phyloP scores from a whole-genome alignment of 179 eudicot genomes.

The Beta corolliflora region DNA sequence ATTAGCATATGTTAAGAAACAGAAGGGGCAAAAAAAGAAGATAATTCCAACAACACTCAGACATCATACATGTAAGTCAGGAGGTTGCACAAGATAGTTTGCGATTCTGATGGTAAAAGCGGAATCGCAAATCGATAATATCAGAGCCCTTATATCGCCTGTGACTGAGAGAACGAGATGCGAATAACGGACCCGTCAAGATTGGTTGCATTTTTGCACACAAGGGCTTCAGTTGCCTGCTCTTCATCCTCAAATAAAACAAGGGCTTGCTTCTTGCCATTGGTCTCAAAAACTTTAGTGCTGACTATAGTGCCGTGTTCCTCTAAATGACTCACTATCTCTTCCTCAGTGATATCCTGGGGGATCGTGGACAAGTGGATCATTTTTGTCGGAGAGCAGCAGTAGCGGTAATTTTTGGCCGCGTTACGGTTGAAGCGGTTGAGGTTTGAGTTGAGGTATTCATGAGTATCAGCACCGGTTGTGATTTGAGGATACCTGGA shows the following conservation, averaged over 20 bases:
- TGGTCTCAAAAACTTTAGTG: conserved; percentile 79
- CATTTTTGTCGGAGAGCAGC: conserved; percentile 95
- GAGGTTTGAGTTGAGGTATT: conserved; percentile 83
- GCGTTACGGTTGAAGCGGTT: conserved; percentile 93
- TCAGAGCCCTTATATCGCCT: conserved; percentile 22
- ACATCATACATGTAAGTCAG: neutral
- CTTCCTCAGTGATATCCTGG: conserved; percentile 76
- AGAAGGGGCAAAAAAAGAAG: neutral
- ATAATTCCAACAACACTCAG: neutral
- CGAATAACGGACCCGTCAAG: conserved; percentile 72
- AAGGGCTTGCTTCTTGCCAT: conserved; percentile 89
- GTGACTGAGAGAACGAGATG: conserved; percentile 87
- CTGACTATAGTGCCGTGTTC: conserved; percentile 76
- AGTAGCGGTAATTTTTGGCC: conserved; percentile 90
- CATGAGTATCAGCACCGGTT: conserved; percentile 79
- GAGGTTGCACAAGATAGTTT: neutral
- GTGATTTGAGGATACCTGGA: conserved; percentile 81
- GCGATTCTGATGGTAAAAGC: neutral
- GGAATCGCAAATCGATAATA: neutral
- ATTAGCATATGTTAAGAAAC: neutral
- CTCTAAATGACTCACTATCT: conserved; percentile 67
- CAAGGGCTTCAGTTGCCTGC: conserved; percentile 92
- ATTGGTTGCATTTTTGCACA: conserved; percentile 83
- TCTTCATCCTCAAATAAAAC: conserved; percentile 84
- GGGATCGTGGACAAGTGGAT: conserved; percentile 83